These are phyloP conservation scores for Phalaenopsis aphrodite DNA, from an alignment of 106 monocot species.

Conservation along the genomic window DNA sequence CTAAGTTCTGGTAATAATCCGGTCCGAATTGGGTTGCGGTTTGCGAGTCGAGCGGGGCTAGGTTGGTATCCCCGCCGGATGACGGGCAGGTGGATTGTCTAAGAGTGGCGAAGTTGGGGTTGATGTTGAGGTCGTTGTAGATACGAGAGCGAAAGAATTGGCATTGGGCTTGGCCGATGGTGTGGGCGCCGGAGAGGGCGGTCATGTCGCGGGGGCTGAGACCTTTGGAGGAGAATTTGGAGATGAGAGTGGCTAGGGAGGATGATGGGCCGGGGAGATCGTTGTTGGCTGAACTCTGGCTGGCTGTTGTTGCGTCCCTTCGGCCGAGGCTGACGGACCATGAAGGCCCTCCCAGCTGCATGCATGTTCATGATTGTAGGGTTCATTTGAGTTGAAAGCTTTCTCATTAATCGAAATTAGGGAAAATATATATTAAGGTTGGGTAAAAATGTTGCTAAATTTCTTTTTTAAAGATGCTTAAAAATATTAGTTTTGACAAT, in stretches of 20 bases:
- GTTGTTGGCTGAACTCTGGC: constrained; percentile 3
- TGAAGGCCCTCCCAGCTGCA: constrained; percentile 13
- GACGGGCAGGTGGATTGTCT: constrained; percentile 13
- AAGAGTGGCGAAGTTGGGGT: constrained; percentile 17
- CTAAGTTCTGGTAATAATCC: constrained; percentile 17
- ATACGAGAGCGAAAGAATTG: neutral
- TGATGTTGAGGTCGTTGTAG: constrained; percentile 15
- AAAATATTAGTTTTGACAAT: no score
- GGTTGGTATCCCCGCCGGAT: constrained; percentile 13
- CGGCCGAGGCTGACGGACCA: constrained; percentile 11
- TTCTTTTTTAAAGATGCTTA: no score
- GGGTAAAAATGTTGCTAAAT: no score
- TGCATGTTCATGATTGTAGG: neutral
- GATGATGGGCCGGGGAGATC: neutral
- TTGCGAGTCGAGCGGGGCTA: constrained; percentile 21
- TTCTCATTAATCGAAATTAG: neutral
- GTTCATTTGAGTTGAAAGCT: neutral
- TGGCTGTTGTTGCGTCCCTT: constrained; percentile 12
- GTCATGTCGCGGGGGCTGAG: constrained; percentile 7
- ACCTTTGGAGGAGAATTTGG: neutral
- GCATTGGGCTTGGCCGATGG: constrained; percentile 12
- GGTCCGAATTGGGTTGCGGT: constrained; percentile 13
- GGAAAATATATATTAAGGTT: neutral
- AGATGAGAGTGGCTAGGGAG: constrained; percentile 7
- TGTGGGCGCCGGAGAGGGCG: constrained; percentile 9